Evolutionary conservation across 352 stramenopile genomes (phyloP).

Genomic region (Phytophthora fragariaefolia): DNA sequence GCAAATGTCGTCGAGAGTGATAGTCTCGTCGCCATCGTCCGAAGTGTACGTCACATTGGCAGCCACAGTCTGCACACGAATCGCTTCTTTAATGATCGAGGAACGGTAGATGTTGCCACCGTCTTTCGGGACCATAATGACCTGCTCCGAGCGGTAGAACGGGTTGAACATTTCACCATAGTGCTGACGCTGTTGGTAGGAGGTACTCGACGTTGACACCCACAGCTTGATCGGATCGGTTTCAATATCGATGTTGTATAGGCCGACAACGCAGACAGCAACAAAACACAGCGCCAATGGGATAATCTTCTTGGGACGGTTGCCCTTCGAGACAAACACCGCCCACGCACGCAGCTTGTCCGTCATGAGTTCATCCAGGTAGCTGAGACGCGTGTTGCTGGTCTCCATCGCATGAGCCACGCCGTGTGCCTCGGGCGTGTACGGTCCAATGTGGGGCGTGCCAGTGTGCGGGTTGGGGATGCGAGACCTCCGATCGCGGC

Average conservation of each 20-base stretch:
- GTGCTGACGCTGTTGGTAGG: slow-evolving; percentile 64
- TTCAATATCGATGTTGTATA: slow-evolving; percentile 59
- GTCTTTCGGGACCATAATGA: slow-evolving; percentile 73
- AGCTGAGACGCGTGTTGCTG: slow-evolving; percentile 37
- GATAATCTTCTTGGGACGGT: slow-evolving; percentile 52
- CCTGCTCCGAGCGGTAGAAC: slow-evolving; percentile 76
- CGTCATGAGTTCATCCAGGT: slow-evolving; percentile 55
- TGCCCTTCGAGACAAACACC: slow-evolving; percentile 45
- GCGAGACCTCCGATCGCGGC: slow-evolving; percentile 35
- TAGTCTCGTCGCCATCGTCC: slow-evolving; percentile 27
- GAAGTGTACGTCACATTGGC: slow-evolving; percentile 49
- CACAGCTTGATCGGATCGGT: slow-evolving; percentile 72
- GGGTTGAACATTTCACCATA: slow-evolving; percentile 72
- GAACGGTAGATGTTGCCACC: slow-evolving; percentile 60
- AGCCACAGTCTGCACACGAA: slow-evolving; percentile 55
- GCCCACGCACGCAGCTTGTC: slow-evolving; percentile 50
- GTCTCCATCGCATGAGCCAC: slow-evolving; percentile 33
- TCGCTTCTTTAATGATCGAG: slow-evolving; percentile 57
- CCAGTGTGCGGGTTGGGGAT: slow-evolving; percentile 21
- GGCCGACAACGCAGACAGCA: slow-evolving; percentile 41
- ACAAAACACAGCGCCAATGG: slow-evolving; percentile 43
- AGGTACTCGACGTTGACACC: slow-evolving; percentile 62
- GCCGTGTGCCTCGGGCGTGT: slow-evolving; percentile 28
- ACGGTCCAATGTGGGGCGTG: slow-evolving; percentile 32
- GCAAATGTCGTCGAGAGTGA: slow-evolving; percentile 62